Base-by-base conservation (phyloP, 441 rosid species). In the Melastoma candidum region DNA sequence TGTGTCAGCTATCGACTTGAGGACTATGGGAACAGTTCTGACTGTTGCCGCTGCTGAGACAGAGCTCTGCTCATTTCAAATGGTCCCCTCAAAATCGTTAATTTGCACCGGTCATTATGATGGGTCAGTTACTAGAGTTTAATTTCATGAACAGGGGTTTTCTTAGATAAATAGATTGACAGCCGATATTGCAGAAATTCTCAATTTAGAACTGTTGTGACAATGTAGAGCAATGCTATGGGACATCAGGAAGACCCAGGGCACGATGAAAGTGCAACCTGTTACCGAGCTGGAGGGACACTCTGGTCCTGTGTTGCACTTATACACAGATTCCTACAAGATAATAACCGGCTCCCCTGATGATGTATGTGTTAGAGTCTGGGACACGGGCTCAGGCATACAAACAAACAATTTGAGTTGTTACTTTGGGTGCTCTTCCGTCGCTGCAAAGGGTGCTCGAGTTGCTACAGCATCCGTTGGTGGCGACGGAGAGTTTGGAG, bases 11-110 rank as follows among this genome's bases (percentile, higher is more conserved):
- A 55, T 84, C 53, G 88, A 84, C 75, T 63, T 84, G 53, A 82
- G 93, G 72, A 79, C 83, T 53, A 79, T 82, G 88, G 75, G 63
- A 61, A 79, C 68, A 73, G 88, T 74, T 45, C 48, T 36, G 54
- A 64, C 71, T 59, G 58, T 64, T 11, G 77, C 81, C 48, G 47
- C 64, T 44, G 36, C 44, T 56, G 66, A 57, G 44, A 66, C 80
- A 53, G 71, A 58, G 58, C 12, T 84, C 25, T 63, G 8, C 57
- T 74, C 86, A 29, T 73, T 79, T 46, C 74, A 74, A 5, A 59
- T 80, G 26, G 2, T 68, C 52, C 84, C 86, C 48, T 72, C 81
- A 49, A 73, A 71, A 57, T 73, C 68, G 54, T 66, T 76, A 57
- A 49, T 79, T 70, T 76, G 86, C 73, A 71, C 80, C 0, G 86